Base-by-base conservation (phyloP, 2,329 filamentous ascomycete genomes). In the Kalmusia sp. region DNA sequence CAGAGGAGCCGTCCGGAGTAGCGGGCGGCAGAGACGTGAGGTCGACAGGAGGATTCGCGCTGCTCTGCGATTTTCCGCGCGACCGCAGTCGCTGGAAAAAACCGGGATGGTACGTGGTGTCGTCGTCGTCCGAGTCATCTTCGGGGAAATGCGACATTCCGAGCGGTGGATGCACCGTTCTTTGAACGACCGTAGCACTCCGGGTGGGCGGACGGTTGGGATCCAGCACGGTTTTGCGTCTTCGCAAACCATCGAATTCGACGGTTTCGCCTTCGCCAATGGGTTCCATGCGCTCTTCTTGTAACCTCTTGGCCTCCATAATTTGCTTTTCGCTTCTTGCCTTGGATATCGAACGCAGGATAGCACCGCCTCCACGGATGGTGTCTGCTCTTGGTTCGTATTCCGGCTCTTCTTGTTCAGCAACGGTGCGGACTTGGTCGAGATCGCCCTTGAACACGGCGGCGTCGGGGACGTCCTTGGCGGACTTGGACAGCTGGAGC, bases 301-400 rank as follows among this genome's bases (percentile, higher is more conserved):
- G 87, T 52, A 96, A 81, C 27, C 91, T 86, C 63, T 85, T 88
- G 17, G 89, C 84, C 72, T 98, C 95, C 38, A 91, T 86, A 6
- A 87, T 81, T 71, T 98, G 91, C 80, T 89, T 89, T 69, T 88
- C 89, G 56, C 89, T 84, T 55, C 95, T 84, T 0, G 88, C 83
- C 9, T 82, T 82, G 0, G 92, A 97, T 44, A 99, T 82, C 12
- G 90, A 86, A 57, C 95, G 87, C 48, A 99, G 83, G 54, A 99
- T 92, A 40, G 92, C 92, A 6, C 91, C 93, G 14, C 93, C 82
- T 55, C 93, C 95, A 62, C 95, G 91, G 67, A 99, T 96, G 8
- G 95, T 92, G 73, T 99, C 95, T 12, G 95, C 95, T 70, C 96
- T 96, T 48, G 95, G 95, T 67, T 99, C 95, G 12, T 90, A 89